Base-by-base conservation (phyloP, 805 yeast genomes). In the Candida koratica region DNA sequence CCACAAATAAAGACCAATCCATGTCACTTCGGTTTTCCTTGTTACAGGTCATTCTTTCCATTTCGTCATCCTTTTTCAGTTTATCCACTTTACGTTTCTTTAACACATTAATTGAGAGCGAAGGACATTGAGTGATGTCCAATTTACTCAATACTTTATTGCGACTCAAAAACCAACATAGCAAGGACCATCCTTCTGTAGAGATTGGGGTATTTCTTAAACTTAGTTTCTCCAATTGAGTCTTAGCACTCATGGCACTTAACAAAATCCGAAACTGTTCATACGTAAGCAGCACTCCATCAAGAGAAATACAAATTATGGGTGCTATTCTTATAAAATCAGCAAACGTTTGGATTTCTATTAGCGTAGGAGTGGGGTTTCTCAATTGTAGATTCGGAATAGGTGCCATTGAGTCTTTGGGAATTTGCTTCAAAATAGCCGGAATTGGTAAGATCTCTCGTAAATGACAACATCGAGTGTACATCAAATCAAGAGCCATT, bases 391-490 rank as follows among this genome's bases (percentile, higher is more conserved):
- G 56, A 3, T 75, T 54, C 5, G 85, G 79, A 16, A 89, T 57
- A 4, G 96, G 95, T 1, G 84, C 79, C 30, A 80, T 72, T 18
- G 87, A 79, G 15, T 84, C 86, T 51, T 79, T 79, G 1, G 85
- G 84, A 43, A 89, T 71, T 41, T 67, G 72, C 51, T 83, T 82
- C 47, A 85, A 53, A 5, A 88, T 85, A 1, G 94, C 88, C 2
- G 95, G 89, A 34, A 89, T 87, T 1, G 97, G 97, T 42, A 89
- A 58, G 39, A 89, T 89, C 51, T 89, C 97, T 37, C 97, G 69
- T 40, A 89, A 64, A 57, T 89, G 97, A 55, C 97, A 89, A 57
- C 97, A 89, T 42, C 96, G 68, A 0, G 96, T 85, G 59, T 89
- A 89, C 51, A 90, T 69, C 30, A 78, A 72, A 48, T 86, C 96